Percentiles rank a stretch among this genome's conserved stretches.
Evolutionary conservation across 495 filamentous ascomycete species (phyloP).

Genomic region (Rhypophila decipiens): DNA sequence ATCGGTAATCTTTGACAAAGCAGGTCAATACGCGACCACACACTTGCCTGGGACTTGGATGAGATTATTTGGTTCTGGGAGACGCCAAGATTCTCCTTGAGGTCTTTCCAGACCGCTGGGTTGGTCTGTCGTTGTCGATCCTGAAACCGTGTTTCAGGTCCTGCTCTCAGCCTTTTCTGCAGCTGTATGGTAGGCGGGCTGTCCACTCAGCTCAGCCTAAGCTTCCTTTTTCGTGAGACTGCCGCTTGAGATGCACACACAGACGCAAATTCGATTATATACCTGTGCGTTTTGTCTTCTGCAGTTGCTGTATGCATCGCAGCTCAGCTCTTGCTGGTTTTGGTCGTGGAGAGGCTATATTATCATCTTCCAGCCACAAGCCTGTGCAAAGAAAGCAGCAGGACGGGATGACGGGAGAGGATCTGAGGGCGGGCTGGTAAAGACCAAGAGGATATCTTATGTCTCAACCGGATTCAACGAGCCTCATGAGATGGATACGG

Average conservation of each 20-base stretch:
- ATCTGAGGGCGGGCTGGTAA: too few species aligned
- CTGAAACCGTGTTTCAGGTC: conserved; percentile 3
- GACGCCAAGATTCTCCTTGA: neutral
- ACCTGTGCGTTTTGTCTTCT: neutral
- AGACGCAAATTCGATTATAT: too few species aligned
- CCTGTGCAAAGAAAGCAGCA: neutral
- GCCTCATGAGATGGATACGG: too few species aligned
- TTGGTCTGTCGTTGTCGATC: too few species aligned
- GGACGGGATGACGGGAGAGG: too few species aligned
- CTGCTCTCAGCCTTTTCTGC: neutral
- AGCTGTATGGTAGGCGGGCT: too few species aligned
- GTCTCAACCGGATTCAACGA: too few species aligned
- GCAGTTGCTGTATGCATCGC: neutral
- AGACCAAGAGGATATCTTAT: too few species aligned
- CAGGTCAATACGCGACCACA: neutral
- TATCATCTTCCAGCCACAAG: neutral
- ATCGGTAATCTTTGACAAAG: neutral
- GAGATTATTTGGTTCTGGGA: neutral
- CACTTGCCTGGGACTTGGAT: neutral
- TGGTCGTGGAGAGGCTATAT: neutral
- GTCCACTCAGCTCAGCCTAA: neutral
- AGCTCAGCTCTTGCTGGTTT: neutral
- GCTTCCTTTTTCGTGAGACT: neutral
- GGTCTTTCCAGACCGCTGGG: too few species aligned
- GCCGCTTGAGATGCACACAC: neutral